Evolutionary conservation across 108 stramenopile genomes (phyloP), one percentile per base, ranked within the genome.

Genomic region (Pseudonitzschia pungens): DNA sequence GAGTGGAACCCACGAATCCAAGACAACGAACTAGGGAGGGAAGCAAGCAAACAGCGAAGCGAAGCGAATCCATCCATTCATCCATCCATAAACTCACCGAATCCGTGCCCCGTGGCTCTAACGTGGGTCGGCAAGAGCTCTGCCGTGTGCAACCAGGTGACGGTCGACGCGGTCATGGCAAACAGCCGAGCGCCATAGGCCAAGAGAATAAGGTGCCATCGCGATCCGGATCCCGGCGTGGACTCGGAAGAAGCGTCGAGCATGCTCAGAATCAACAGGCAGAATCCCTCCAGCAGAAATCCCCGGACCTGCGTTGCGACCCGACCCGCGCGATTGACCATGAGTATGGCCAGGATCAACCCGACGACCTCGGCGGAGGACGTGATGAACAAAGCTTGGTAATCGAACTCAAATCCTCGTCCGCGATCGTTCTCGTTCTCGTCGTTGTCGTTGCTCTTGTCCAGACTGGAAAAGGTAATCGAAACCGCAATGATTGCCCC

Each of bases 61-160:
- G 36, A 6, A 36, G 6, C 6, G 36, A 36, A 36, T 5, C 36
- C 36, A 36, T 36, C 4, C 36, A 36, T 36, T 2, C 36, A 36
- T 36, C 4, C 36, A 36, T 36, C 4, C 28, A 62, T 14, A 20
- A 20, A 36, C 33, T 65, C 29, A 65, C 64, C 64, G 1, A 33
- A 31, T 26, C 71, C 71, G 71, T 92, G 88, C 20, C 91, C 91
- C 2, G 88, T 87, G 8, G 88, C 81, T 64, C 91, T 77, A 62
- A 92, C 83, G 22, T 89, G 85, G 8, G 91, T 92, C 16, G 86
- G 65, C 21, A 87, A 69, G 24, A 92, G 81, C 63, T 92, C 91
- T 24, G 88, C 81, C 9, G 88, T 92, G 29, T 68, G 69, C 21
- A 92, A 79, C 91, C 88, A 89, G 12, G 86, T 86, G 2, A 76